Evolutionary conservation across 176 grass and related monocot species (phyloP).

Genomic region (Eremochloa ophiuroides): DNA sequence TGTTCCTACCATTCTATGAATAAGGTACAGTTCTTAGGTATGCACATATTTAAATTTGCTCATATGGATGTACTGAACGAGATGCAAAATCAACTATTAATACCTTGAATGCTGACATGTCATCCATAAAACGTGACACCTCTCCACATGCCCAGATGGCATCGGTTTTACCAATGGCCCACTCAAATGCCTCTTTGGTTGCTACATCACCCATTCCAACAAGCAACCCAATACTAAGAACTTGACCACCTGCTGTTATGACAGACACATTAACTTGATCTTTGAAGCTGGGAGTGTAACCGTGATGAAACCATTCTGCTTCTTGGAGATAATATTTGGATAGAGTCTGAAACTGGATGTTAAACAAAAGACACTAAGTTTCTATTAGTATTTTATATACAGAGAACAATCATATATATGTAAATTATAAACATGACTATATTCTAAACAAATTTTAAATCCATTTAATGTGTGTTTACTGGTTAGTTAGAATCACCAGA

Average conservation of each 20-base stretch:
- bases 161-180: slow-evolving; percentile 11
- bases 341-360: slow-evolving; percentile 20
- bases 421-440: too few species aligned
- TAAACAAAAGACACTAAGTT: too few species aligned
- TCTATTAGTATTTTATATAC: neutral
- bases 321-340: slow-evolving; percentile 19
- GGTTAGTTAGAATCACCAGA: too few species aligned
- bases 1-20: slow-evolving; percentile 20
- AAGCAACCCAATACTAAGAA: neutral
- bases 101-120: slow-evolving; percentile 33
- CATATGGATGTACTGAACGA: neutral
- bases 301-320: slow-evolving; percentile 33
- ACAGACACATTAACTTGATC: slow-evolving; percentile 21
- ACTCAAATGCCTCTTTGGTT: slow-evolving; percentile 41
- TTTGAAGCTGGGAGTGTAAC: slow-evolving; percentile 17
- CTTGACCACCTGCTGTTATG: neutral
- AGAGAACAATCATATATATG: neutral
- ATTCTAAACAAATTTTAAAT: too few species aligned
- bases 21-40: too few species aligned
- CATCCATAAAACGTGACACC: slow-evolving; percentile 36
- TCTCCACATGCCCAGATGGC: neutral
- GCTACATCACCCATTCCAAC: slow-evolving; percentile 41
- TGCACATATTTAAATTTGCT: too few species aligned
- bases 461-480: too few species aligned
- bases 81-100: neutral